Conservation (phyloP, 257 asterid species). For the Solanum neorickii region DNA sequence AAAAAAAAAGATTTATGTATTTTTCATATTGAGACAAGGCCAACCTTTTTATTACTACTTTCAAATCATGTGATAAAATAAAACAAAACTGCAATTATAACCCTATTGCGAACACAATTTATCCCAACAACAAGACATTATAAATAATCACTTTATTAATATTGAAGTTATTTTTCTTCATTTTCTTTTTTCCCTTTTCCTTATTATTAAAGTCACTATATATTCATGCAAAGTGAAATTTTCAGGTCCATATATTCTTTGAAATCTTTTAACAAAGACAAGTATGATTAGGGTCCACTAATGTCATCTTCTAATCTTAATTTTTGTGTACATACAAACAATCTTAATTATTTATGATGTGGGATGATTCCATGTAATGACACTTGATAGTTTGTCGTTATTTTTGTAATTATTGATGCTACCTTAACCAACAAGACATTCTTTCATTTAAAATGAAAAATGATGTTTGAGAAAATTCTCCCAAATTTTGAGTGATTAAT, state of each 20-base stretch:
- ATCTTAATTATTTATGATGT: not conserved
- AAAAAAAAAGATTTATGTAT: not conserved
- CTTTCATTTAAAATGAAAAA: not conserved
- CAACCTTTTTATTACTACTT: not conserved
- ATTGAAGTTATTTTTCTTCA: not conserved
- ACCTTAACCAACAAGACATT: not conserved
- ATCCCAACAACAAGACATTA: not conserved
- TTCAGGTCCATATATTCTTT: not conserved
- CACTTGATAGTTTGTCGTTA: conserved; percentile 3
- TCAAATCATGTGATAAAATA: not conserved
- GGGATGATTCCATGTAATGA: not conserved
- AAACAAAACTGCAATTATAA: not conserved
- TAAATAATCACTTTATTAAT: not conserved
- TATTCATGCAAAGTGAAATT: not conserved
- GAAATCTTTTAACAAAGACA: not conserved
- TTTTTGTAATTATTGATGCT: conserved; percentile 8
- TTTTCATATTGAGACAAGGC: not conserved
- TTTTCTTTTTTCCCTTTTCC: not conserved
- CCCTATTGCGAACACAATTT: not conserved
- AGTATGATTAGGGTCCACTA: not conserved
- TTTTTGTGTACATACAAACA: not conserved
- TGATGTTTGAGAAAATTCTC: not conserved
- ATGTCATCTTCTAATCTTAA: not conserved
- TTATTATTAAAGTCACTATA: not conserved
- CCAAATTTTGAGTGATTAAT: not conserved